Evolutionary conservation across 257 asterid genomes (phyloP).

Genomic region (Euphrasia confusa): DNA sequence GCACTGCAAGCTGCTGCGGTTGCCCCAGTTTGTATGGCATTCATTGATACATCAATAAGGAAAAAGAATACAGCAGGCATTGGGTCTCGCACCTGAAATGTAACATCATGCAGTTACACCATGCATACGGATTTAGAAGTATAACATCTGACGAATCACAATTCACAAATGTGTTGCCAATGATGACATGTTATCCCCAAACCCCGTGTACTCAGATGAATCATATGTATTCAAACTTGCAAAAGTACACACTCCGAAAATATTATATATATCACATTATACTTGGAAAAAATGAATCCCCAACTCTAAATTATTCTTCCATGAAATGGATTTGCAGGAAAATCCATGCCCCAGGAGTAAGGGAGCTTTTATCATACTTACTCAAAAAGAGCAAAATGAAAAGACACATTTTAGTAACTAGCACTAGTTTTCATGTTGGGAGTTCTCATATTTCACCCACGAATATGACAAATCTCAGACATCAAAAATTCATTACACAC

Average conservation of each 20-base stretch:
- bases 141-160: neutral
- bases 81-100: constrained; percentile 81
- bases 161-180: neutral
- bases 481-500: no score
- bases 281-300: neutral
- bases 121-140: neutral
- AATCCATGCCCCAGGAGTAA: neutral
- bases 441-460: neutral
- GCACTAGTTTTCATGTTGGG: neutral
- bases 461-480: neutral
- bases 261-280: neutral
- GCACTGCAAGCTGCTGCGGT: constrained; percentile 99
- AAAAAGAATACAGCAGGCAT: constrained; percentile 96
- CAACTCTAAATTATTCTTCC: neutral
- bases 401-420: neutral
- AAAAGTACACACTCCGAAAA: neutral
- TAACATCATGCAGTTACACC: neutral
- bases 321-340: neutral
- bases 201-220: neutral
- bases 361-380: neutral
- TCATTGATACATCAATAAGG: constrained; percentile 88
- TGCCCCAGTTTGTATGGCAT: constrained; percentile 92
- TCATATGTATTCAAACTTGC: neutral
- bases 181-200: neutral
- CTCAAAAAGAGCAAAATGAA: neutral